A percentile compares a stretch with the other conserved stretches of the same genome.
Conservation (phyloP, 139 green algal species). For the Protoeuglena noctilucae region DNA sequence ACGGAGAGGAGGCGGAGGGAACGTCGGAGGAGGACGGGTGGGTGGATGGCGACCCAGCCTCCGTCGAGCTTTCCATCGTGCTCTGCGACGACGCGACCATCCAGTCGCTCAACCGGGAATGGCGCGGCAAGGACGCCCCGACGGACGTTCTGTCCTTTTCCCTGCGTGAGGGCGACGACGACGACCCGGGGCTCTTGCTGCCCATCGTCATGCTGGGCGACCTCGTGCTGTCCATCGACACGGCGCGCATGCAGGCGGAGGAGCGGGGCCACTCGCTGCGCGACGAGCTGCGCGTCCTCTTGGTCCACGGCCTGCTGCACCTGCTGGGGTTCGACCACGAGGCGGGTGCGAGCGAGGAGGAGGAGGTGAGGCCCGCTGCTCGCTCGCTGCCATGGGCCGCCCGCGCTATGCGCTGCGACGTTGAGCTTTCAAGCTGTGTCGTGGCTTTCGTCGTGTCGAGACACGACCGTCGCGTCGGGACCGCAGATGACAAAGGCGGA, state of each 20-base stretch:
- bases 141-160: conserved; percentile 94
- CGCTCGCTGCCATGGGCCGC: too few relatives aligned
- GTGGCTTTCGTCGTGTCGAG: too few relatives aligned
- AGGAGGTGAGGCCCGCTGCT: conserved; percentile 4
- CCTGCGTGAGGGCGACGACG: conserved; percentile 8
- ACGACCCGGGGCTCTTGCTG: conserved; percentile 14
- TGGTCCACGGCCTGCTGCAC: conserved; percentile 90
- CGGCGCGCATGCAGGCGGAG: conserved; percentile 57
- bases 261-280: conserved; percentile 49
- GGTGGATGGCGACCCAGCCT: not conserved
- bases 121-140: conserved; percentile 43
- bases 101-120: conserved; percentile 54
- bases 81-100: conserved; percentile 75
- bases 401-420: too few relatives aligned
- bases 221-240: conserved; percentile 84
- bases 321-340: conserved; percentile 83
- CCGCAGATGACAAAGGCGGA: conserved; percentile 59
- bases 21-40: not conserved
- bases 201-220: conserved; percentile 71
- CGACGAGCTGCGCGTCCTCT: conserved; percentile 67
- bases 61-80: conserved; percentile 57
- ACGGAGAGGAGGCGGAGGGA: too few relatives aligned
- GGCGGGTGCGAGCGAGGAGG: conserved; percentile 15
- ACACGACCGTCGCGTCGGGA: not conserved
- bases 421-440: too few relatives aligned